phyloP scores from a whole-genome alignment of 257 asterid genomes.

The Datura wrightii region DNA sequence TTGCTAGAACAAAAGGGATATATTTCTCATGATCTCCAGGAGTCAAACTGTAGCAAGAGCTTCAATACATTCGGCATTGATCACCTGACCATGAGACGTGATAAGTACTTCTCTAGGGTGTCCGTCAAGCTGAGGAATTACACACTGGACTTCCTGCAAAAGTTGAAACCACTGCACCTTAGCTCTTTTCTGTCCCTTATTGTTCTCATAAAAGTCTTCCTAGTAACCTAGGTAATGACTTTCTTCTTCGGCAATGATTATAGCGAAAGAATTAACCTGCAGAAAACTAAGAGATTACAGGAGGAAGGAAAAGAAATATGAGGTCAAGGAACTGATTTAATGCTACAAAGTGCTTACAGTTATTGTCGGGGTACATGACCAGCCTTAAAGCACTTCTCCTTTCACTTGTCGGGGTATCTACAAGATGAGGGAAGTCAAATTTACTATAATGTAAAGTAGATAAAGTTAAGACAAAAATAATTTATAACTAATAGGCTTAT shows the following conservation, averaged over 20 bases:
- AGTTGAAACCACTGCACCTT: constrained; percentile 49
- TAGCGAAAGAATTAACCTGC: constrained; percentile 58
- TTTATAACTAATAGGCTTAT: neutral
- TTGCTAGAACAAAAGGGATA: constrained; percentile 38
- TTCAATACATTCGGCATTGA: constrained; percentile 47
- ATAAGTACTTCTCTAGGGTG: constrained; percentile 60
- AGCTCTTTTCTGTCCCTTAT: constrained; percentile 48
- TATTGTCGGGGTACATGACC: constrained; percentile 39
- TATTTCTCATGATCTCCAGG: constrained; percentile 56
- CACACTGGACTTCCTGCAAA: constrained; percentile 44
- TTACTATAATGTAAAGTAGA: constrained; percentile 14
- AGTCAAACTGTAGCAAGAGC: constrained; percentile 52
- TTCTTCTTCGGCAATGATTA: constrained; percentile 43
- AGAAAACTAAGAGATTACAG: constrained; percentile 29
- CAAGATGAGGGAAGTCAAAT: constrained; percentile 10
- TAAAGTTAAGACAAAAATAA: neutral
- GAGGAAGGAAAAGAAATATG: neutral
- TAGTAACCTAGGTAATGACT: constrained; percentile 54
- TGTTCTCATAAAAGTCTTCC: constrained; percentile 64
- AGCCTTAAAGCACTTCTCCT: constrained; percentile 33
- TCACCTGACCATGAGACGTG: constrained; percentile 47
- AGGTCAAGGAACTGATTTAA: constrained; percentile 30
- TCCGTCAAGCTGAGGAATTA: constrained; percentile 39
- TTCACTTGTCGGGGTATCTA: constrained; percentile 26
- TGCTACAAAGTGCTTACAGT: constrained; percentile 43